A percentile compares a stretch with the other conserved stretches of the same genome.
Evolutionary conservation across 2,329 filamentous ascomycete species (phyloP).

Genomic region (Fusarium penzigii): DNA sequence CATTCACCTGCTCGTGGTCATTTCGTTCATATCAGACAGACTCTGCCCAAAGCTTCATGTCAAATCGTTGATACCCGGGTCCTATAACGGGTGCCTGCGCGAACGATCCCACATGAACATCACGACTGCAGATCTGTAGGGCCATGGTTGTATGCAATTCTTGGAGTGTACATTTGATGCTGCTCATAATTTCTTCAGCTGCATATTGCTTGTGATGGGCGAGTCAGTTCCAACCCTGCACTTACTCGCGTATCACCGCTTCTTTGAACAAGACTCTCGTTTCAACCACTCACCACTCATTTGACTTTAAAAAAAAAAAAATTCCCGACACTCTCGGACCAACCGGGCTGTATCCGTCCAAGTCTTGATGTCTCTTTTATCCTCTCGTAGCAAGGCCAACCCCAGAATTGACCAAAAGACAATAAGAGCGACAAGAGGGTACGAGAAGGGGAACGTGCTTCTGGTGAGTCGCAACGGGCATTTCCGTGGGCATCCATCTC

Average conservation of each 20-base stretch:
- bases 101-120: slow-evolving; percentile 16
- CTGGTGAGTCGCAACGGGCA: slow-evolving; percentile 20
- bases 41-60: slow-evolving; percentile 6
- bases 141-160: not conserved
- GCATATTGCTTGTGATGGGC: not conserved
- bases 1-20: not conserved
- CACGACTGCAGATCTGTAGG: slow-evolving; percentile 2
- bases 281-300: too few relatives aligned
- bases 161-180: not conserved
- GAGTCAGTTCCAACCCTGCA: not conserved
- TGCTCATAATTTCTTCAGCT: too few relatives aligned
- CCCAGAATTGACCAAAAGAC: slow-evolving; percentile 12
- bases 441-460: slow-evolving; percentile 14
- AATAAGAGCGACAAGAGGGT: too few relatives aligned
- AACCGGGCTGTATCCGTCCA: slow-evolving; percentile 19
- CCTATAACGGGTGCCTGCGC: slow-evolving; percentile 7
- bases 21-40: not conserved
- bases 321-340: slow-evolving; percentile 16
- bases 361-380: slow-evolving; percentile 3
- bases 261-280: too few relatives aligned
- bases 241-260: not conserved
- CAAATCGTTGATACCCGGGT: slow-evolving; percentile 8
- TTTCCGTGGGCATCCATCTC: slow-evolving; percentile 13
- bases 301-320: not conserved
- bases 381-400: slow-evolving; percentile 16